Evolutionary conservation across 768 basidiomycete genomes (phyloP), one percentile per base, ranked within the genome.

Genomic region (Pholiota molesta): DNA sequence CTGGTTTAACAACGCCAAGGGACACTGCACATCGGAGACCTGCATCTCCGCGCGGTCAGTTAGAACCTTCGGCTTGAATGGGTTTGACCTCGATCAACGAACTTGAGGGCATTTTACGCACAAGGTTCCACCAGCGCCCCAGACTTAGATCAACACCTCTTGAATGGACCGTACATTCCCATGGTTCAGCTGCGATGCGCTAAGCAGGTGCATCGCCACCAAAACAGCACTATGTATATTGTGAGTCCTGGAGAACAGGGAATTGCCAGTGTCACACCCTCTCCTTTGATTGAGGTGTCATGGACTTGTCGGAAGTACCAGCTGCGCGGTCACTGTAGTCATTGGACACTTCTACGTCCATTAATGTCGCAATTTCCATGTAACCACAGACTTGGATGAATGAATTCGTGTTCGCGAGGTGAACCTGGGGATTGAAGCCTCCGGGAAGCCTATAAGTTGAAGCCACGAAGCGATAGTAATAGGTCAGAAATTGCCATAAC

Each of bases 401-500:
- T 55, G 55, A 67, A 59, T 59, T 45, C 52, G 56, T 17, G 63
- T 26, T 26, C 26, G 4, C 4, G 60, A 52, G 47, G 39, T 61
- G 63, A 17, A 31, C 16, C 6, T 59, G 35, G 26, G 64, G 63
- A 39, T 66, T 68, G 60, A 68, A 78, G 17, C 86, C 78, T 39
- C 86, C 86, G 49, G 75, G 74, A 81, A 2, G 88, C 81, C 84
- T 89, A 90, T 7, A 82, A 70, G 23, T 90, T 91, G 28, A 92
- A 73, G 88, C 91, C 52, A 87, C 86, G 62, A 90, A 87, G 73
- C 92, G 91, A 72, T 92, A 92, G 71, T 91, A 93, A 69, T 92
- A 91, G 55, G 78, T 74, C 23, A 92, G 79, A 78, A 92, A 88
- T 69, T 90, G 88, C 3, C 73, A 61, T 0, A 89, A 87, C 60